phyloP scores from a whole-genome alignment of 1,284 basidiomycete genomes.

The Leccinum solheimii region DNA sequence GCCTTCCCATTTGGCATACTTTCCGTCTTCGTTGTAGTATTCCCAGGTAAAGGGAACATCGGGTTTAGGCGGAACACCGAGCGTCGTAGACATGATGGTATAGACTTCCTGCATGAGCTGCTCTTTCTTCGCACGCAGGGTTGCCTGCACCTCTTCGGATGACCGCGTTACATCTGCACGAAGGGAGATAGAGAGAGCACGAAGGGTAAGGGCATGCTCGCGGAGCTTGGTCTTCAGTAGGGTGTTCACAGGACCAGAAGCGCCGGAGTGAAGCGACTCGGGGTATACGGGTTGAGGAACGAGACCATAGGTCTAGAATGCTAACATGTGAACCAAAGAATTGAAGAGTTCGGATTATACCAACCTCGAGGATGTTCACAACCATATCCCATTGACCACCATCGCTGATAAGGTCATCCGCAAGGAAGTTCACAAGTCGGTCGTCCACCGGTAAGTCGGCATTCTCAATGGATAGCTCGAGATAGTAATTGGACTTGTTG shows the following conservation, averaged over 20 bases:
- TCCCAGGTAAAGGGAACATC: slow-evolving; percentile 83
- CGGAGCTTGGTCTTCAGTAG: slow-evolving; percentile 89
- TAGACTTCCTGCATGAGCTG: slow-evolving; percentile 84
- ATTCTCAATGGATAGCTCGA: slow-evolving; percentile 85
- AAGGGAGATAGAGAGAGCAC: slow-evolving; percentile 57
- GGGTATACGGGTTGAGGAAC: slow-evolving; percentile 84
- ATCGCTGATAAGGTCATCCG: slow-evolving; percentile 80
- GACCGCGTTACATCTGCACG: slow-evolving; percentile 44
- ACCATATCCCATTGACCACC: slow-evolving; percentile 97
- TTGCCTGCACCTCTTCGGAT: slow-evolving; percentile 45
- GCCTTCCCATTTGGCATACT: slow-evolving; percentile 73
- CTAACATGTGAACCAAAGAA: background rate
- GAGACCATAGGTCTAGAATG: slow-evolving; percentile 69
- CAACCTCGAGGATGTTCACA: slow-evolving; percentile 77
- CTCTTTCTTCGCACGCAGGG: slow-evolving; percentile 79
- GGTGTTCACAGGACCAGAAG: slow-evolving; percentile 71
- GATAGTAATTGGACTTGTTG: slow-evolving; percentile 93
- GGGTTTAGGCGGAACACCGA: slow-evolving; percentile 81
- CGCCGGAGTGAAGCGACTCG: slow-evolving; percentile 82
- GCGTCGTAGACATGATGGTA: slow-evolving; percentile 81
- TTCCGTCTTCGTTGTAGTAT: slow-evolving; percentile 81
- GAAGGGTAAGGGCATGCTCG: slow-evolving; percentile 85
- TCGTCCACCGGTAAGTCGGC: slow-evolving; percentile 81
- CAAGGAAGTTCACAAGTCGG: slow-evolving; percentile 77
- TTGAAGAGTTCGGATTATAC: slow-evolving; percentile 8